Percentiles rank a stretch among this genome's conserved stretches.
These are phyloP conservation scores for Pleurotus citrinopileatus DNA, from an alignment of 768 basidiomycete genomes.

Conservation along the genomic window DNA sequence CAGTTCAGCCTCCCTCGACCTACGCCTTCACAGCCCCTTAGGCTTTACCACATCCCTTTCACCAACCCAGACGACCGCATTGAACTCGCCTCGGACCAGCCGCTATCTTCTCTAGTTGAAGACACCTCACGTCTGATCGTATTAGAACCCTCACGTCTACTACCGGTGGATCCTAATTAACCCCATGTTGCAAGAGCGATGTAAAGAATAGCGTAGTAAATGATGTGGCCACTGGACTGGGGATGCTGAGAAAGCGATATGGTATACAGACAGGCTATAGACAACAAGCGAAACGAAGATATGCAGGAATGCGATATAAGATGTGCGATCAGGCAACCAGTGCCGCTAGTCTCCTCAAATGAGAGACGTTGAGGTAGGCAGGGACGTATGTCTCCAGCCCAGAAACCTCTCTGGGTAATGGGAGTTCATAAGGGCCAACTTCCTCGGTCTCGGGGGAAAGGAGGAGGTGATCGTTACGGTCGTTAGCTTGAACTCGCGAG, in stretches of 20 bases:
- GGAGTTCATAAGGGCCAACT: slow-evolving; percentile 92
- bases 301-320: slow-evolving; percentile 13
- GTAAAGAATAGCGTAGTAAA: not conserved
- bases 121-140: not conserved
- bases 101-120: not conserved
- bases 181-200: too few relatives aligned
- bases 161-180: too few relatives aligned
- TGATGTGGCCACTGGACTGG: slow-evolving; percentile 5
- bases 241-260: slow-evolving; percentile 31
- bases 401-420: slow-evolving; percentile 90
- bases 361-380: slow-evolving; percentile 86
- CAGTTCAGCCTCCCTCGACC: slow-evolving; percentile 3
- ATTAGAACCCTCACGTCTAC: not conserved
- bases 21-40: not conserved
- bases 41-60: not conserved
- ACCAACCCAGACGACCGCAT: not conserved
- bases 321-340: slow-evolving; percentile 60
- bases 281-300: slow-evolving; percentile 10
- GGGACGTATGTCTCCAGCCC: slow-evolving; percentile 97
- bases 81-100: not conserved
- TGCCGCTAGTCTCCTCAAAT: slow-evolving; percentile 84
- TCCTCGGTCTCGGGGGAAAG: slow-evolving; percentile 96
- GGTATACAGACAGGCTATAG: slow-evolving; percentile 15
- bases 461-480: slow-evolving; percentile 94
- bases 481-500: slow-evolving; percentile 91